A percentile compares a stretch with the other conserved stretches of the same genome.
phyloP scores from a whole-genome alignment of 2,329 filamentous ascomycete genomes.

The Pseudogymnoascus sp. region DNA sequence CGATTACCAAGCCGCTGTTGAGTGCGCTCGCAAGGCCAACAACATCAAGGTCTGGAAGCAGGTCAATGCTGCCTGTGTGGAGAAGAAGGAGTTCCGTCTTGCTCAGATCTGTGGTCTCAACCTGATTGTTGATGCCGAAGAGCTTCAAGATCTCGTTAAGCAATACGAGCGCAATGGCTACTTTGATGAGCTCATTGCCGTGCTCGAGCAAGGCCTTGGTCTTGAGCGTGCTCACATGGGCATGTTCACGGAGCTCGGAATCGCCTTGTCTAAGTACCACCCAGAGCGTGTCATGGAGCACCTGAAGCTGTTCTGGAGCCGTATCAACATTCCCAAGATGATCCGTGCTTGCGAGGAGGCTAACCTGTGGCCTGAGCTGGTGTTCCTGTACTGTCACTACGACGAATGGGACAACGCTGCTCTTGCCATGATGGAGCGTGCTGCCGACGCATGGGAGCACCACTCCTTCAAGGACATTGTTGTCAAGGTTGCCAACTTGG shows the following conservation, averaged over 20 bases:
- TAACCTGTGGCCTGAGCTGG: constrained; percentile 92
- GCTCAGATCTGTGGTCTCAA: constrained; percentile 98
- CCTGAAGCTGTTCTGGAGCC: constrained; percentile 94
- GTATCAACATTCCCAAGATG: constrained; percentile 97
- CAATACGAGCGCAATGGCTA: constrained; percentile 96
- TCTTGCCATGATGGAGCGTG: constrained; percentile 94
- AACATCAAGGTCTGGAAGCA: constrained; percentile 99
- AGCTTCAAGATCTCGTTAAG: constrained; percentile 84
- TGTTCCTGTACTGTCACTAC: constrained; percentile 97
- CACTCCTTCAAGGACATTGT: constrained; percentile 99
- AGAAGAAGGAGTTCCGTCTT: constrained; percentile 97
- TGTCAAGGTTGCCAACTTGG: constrained; percentile 94
- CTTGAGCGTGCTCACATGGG: constrained; percentile 92
- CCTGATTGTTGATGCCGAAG: constrained; percentile 93
- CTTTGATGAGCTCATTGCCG: constrained; percentile 92
- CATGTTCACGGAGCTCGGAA: constrained; percentile 90
- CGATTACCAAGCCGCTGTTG: constrained; percentile 95
- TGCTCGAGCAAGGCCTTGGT: constrained; percentile 90
- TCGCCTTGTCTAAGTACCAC: constrained; percentile 89
- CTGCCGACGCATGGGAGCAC: constrained; percentile 97
- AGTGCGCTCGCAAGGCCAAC: constrained; percentile 96
- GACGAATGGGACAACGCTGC: constrained; percentile 98
- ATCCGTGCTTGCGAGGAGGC: constrained; percentile 89
- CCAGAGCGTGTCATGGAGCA: constrained; percentile 97
- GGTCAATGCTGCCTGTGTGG: constrained; percentile 91